Percentiles rank a stretch among this genome's conserved stretches.
These are phyloP conservation scores for Chrysosporium keratinophilum DNA, from an alignment of 2,329 filamentous ascomycete species.

Conservation along the genomic window DNA sequence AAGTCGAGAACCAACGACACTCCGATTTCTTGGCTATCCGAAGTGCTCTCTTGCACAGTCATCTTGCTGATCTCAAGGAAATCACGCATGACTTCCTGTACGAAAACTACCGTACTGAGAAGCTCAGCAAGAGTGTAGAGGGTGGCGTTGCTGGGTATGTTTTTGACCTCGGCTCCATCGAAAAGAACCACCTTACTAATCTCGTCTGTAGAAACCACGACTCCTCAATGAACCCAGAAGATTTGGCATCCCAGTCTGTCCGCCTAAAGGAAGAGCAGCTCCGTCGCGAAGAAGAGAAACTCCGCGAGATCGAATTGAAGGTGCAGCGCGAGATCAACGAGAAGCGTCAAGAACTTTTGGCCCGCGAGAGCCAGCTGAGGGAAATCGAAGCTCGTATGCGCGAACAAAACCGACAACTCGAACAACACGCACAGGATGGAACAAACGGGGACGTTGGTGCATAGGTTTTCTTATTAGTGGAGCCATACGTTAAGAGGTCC, in stretches of 20 bases:
- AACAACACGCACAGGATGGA: conserved; percentile 17
- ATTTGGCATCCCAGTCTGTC: conserved; percentile 91
- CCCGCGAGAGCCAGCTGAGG: conserved; percentile 94
- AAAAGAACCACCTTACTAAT: conserved; percentile 8
- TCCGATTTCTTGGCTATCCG: conserved; percentile 97
- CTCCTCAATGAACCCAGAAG: conserved; percentile 53
- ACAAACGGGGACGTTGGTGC: conserved; percentile 22
- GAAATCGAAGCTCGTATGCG: conserved; percentile 98
- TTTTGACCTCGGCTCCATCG: not conserved
- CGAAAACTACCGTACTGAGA: conserved; percentile 99
- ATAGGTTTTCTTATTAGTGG: not conserved
- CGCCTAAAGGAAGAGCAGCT: conserved; percentile 99
- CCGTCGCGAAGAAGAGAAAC: conserved; percentile 97
- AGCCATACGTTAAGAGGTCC: not conserved
- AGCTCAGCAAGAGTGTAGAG: conserved; percentile 98
- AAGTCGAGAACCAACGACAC: conserved; percentile 98
- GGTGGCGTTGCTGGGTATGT: conserved; percentile 79
- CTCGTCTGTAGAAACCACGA: conserved; percentile 12
- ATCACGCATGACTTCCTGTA: conserved; percentile 99
- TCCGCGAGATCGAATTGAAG: conserved; percentile 98
- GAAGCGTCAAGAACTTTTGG: conserved; percentile 96
- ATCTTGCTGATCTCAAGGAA: conserved; percentile 96
- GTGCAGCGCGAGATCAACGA: conserved; percentile 99
- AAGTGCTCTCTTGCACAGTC: conserved; percentile 91
- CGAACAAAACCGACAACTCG: conserved; percentile 50